A percentile compares a stretch with the other conserved stretches of the same genome.
Evolutionary conservation across 129 eudicot species (phyloP).

Genomic region (Lonicera japonica): DNA sequence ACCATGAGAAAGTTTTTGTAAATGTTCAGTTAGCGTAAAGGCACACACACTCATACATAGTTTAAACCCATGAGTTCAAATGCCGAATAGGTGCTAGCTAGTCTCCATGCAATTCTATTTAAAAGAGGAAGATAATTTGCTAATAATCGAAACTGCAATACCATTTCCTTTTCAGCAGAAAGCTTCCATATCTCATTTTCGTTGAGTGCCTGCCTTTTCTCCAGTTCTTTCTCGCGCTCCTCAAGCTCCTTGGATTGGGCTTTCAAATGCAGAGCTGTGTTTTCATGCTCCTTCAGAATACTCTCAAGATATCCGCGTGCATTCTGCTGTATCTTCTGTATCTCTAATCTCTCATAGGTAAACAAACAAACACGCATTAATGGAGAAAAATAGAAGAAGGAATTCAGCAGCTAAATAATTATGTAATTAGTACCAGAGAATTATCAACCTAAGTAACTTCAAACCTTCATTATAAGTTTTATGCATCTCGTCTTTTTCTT

Average conservation of each 20-base stretch:
- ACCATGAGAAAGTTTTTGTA: not conserved
- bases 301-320: constrained; percentile 12
- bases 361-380: not conserved
- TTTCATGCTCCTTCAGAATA: constrained; percentile 21
- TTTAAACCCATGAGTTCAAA: too few species aligned
- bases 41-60: too few species aligned
- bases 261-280: constrained; percentile 3
- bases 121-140: too few species aligned
- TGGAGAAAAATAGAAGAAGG: too few species aligned
- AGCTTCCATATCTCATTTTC: constrained; percentile 21
- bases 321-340: constrained; percentile 24
- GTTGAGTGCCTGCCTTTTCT: constrained; percentile 23
- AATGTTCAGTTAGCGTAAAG: too few species aligned
- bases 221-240: constrained; percentile 25
- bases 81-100: too few species aligned
- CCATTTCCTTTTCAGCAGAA: constrained; percentile 15
- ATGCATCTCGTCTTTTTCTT: constrained; percentile 23
- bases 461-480: constrained; percentile 24
- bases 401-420: too few species aligned
- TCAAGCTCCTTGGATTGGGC: constrained; percentile 12
- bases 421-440: too few species aligned
- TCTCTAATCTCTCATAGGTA: constrained; percentile 24
- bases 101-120: too few species aligned
- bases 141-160: not conserved
- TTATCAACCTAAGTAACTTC: too few species aligned